Conservation (phyloP, 2,329 filamentous ascomycete genomes). For the Colletotrichum salicis region DNA sequence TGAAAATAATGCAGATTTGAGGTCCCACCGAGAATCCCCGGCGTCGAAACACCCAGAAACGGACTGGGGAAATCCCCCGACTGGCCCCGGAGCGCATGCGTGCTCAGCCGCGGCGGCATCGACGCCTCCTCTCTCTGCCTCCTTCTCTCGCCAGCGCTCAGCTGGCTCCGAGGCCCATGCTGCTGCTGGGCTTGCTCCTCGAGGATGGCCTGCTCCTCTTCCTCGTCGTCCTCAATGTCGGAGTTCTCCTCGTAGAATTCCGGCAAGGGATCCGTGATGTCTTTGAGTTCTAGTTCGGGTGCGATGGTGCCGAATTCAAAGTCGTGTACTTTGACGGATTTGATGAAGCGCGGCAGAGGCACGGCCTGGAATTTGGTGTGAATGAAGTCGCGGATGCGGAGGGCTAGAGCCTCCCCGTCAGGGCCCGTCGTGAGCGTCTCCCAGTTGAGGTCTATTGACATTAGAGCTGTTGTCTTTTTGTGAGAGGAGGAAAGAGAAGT, state of each 20-base stretch:
- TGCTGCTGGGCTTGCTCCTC: conserved; percentile 42
- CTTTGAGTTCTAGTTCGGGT: conserved; percentile 91
- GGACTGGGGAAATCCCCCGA: conserved; percentile 60
- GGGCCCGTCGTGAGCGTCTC: conserved; percentile 88
- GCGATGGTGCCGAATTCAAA: conserved; percentile 90
- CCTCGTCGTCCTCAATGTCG: conserved; percentile 61
- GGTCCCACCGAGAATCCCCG: conserved; percentile 75
- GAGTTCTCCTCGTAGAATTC: conserved; percentile 94
- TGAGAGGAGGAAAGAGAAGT: neutral
- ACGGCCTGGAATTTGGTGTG: conserved; percentile 96
- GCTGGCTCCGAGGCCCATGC: conserved; percentile 31
- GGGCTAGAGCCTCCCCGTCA: conserved; percentile 85
- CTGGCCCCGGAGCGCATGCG: conserved; percentile 41
- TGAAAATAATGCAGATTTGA: conserved; percentile 87
- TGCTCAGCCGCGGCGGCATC: conserved; percentile 54
- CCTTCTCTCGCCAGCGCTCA: conserved; percentile 37
- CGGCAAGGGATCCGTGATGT: conserved; percentile 92
- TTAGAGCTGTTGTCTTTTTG: conserved; percentile 50
- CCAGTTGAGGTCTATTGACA: conserved; percentile 99
- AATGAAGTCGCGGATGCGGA: conserved; percentile 90
- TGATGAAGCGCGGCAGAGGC: conserved; percentile 92
- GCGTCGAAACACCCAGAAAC: conserved; percentile 69
- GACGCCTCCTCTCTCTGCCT: conserved; percentile 30
- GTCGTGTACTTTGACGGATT: conserved; percentile 91
- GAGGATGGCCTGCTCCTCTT: conserved; percentile 46